Evolutionary conservation across 352 stramenopile species (phyloP), one percentile per base, ranked within the genome.

Genomic region (Ochromonadaceae sp.): DNA sequence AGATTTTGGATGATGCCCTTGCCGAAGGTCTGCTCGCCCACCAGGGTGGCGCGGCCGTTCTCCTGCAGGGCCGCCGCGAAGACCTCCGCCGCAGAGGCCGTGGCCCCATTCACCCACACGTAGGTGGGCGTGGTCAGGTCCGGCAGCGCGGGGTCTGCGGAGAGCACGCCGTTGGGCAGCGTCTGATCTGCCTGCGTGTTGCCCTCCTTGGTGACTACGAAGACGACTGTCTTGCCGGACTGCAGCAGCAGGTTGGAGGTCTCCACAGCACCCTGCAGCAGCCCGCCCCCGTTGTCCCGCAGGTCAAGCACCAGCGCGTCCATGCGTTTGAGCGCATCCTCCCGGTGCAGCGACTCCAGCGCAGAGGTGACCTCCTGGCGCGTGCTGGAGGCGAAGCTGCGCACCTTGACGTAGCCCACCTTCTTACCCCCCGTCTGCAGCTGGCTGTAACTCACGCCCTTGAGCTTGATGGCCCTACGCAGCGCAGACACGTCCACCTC

Each of bases 1-100:
- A 87, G 78, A 4, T 77, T 88, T 70, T 87, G 80, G 40, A 89
- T 81, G 44, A 88, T 77, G n/a, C 81, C 79, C 68, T 86, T 86
- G 32, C 79, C 79, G 71, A 81, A 86, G 38, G 75, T 83, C 58
- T 80, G 66, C 47, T 79, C 69, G 40, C 70, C 76, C 20, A 76
- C 60, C 12, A 83, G 43, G 17, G n/a, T 71, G 12, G 76, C 78
- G 44, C 76, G 63, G 28, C 66, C 67, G 68, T 86, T 86, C 32
- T 56, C 47, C 43, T 50, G 32, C 38, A 56, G 5, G 20, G 14
- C 47, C 25, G 9, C 47, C n/a, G 47, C 22, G 22, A 56, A 56
- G 3, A 56, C 47, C 40, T 56, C 47, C 25, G 47, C 47, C 20
- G 47, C 47, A 25, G 47, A 56, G 10, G 47, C 47, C 10, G 47